Evolutionary conservation across 257 asterid species (phyloP).

Genomic region (Mitragyna speciosa): DNA sequence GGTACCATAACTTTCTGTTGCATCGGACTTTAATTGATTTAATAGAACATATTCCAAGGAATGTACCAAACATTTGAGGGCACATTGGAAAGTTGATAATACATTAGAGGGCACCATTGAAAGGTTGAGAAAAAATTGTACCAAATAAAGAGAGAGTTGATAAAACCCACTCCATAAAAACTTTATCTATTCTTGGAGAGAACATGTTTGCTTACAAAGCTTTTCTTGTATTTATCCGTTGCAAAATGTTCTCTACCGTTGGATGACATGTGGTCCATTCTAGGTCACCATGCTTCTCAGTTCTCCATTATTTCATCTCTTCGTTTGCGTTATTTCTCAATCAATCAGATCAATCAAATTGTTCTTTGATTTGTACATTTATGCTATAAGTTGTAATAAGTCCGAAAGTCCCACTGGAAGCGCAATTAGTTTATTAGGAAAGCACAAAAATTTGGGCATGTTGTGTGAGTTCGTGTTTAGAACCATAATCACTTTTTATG

Average conservation of each 20-base stretch:
- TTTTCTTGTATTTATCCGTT: slow-evolving; percentile 30
- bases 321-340: background rate
- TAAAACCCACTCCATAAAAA: background rate
- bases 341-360: background rate
- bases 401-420: background rate
- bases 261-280: slow-evolving; percentile 20
- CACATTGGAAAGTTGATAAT: slow-evolving; percentile 14
- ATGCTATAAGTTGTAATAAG: background rate
- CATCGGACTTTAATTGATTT: background rate
- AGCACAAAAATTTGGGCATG: background rate
- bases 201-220: slow-evolving; percentile 5
- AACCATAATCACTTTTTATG: background rate
- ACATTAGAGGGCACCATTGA: slow-evolving; percentile 10
- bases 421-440: background rate
- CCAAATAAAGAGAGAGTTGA: slow-evolving; percentile 10
- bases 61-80: slow-evolving; percentile 15
- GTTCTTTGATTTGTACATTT: background rate
- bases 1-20: background rate
- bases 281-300: background rate
- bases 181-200: slow-evolving; percentile 8
- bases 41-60: slow-evolving; percentile 1
- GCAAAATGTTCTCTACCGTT: slow-evolving; percentile 5
- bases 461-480: background rate
- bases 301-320: background rate
- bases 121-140: background rate